Percentiles rank a stretch among this genome's conserved stretches.
phyloP scores from a whole-genome alignment of 1,284 basidiomycete species.

The Anthracocystis setariae region DNA sequence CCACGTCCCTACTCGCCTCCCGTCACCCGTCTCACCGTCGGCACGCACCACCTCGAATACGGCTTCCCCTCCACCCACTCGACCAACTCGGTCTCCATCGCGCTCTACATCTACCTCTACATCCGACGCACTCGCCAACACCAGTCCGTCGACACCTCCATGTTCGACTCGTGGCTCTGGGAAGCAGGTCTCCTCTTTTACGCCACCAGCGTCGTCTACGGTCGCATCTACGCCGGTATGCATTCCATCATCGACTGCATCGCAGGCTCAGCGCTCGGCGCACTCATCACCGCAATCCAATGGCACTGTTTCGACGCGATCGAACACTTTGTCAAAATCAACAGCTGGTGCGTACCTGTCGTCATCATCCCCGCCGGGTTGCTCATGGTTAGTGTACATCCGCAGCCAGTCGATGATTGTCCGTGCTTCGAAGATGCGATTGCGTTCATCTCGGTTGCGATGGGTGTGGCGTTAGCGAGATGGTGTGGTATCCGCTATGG shows the following conservation, averaged over 20 bases:
- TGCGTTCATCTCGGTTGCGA: slow-evolving; percentile 84
- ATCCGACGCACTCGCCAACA: slow-evolving; percentile 24
- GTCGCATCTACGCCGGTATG: slow-evolving; percentile 78
- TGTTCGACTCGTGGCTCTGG: slow-evolving; percentile 44
- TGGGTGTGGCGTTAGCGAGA: slow-evolving; percentile 78
- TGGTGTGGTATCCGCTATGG: slow-evolving; percentile 70
- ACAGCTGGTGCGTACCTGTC: slow-evolving; percentile 73
- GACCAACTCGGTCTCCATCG: slow-evolving; percentile 88
- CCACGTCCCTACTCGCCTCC: slow-evolving; percentile 91
- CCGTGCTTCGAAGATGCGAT: slow-evolving; percentile 99
- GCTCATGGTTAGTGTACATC: slow-evolving; percentile 82
- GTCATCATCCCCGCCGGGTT: slow-evolving; percentile 76
- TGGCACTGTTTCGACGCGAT: slow-evolving; percentile 66
- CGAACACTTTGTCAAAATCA: slow-evolving; percentile 69
- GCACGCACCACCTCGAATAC: slow-evolving; percentile 72
- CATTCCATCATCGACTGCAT: slow-evolving; percentile 68
- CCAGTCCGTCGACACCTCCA: not conserved
- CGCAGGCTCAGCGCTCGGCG: slow-evolving; percentile 64
- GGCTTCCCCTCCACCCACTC: slow-evolving; percentile 97
- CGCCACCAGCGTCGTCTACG: slow-evolving; percentile 81
- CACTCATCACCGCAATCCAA: slow-evolving; percentile 67
- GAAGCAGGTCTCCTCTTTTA: slow-evolving; percentile 56
- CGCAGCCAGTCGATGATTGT: slow-evolving; percentile 87
- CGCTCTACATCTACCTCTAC: slow-evolving; percentile 68
- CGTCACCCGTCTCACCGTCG: slow-evolving; percentile 77